phyloP scores from a whole-genome alignment of 768 basidiomycete species.

The Tricholomella constricta region DNA sequence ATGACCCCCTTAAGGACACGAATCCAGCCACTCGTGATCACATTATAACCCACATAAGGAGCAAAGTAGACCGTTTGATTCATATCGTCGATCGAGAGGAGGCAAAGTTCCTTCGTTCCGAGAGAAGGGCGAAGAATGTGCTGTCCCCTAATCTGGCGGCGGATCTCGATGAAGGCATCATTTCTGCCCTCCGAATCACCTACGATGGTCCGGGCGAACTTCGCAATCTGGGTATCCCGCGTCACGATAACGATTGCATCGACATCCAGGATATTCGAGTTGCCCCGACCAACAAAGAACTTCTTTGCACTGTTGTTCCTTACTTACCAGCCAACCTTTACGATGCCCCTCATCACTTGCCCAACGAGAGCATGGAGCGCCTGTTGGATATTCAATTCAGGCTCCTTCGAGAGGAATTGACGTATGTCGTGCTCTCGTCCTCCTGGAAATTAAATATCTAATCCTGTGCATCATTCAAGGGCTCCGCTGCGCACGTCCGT shows the following conservation, averaged over 20 bases:
- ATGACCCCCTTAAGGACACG: slow-evolving; percentile 40
- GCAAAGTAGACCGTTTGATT: slow-evolving; percentile 34
- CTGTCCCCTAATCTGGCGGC: not conserved
- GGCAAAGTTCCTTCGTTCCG: slow-evolving; percentile 29
- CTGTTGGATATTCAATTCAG: slow-evolving; percentile 76
- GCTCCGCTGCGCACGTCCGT: slow-evolving; percentile 55
- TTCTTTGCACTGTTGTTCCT: slow-evolving; percentile 47
- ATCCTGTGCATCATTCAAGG: slow-evolving; percentile 27
- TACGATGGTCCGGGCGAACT: slow-evolving; percentile 59
- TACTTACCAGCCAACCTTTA: slow-evolving; percentile 65
- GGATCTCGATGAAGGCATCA: slow-evolving; percentile 32
- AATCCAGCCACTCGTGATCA: slow-evolving; percentile 35
- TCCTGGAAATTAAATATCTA: not conserved
- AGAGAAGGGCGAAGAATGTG: slow-evolving; percentile 15
- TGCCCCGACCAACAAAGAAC: slow-evolving; percentile 69
- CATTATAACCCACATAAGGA: slow-evolving; percentile 35
- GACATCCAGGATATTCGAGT: slow-evolving; percentile 63
- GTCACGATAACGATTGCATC: slow-evolving; percentile 69
- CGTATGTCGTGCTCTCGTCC: slow-evolving; percentile 37
- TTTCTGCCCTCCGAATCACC: slow-evolving; percentile 36
- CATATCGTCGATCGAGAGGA: slow-evolving; percentile 56
- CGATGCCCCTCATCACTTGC: slow-evolving; percentile 64
- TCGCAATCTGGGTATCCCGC: slow-evolving; percentile 47
- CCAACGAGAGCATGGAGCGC: slow-evolving; percentile 59
- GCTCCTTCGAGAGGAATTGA: slow-evolving; percentile 71